A percentile compares a stretch with the other conserved stretches of the same genome.
Conservation (phyloP, 768 basidiomycete species). For the Leucocoprinus leucothites region DNA sequence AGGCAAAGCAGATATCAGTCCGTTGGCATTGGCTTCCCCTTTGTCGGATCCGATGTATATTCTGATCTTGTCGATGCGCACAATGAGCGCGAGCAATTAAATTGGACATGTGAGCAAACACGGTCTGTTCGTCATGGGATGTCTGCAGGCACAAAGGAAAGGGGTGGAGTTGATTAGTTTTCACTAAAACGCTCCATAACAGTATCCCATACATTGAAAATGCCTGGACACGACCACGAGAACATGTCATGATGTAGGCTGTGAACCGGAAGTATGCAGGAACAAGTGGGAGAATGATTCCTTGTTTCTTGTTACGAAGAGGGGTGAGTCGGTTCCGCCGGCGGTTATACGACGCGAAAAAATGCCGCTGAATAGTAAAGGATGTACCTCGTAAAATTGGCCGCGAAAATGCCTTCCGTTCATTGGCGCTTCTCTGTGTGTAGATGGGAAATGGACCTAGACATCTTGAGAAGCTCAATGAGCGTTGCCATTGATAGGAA, state of each 20-base stretch:
- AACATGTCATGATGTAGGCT: neutral
- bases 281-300: too few relatives aligned
- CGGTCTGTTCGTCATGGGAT: neutral
- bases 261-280: neutral
- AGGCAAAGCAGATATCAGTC: neutral
- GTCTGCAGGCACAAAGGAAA: neutral
- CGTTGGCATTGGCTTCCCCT: conserved; percentile 3
- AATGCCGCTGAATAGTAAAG: too few relatives aligned
- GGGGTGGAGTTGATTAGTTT: neutral
- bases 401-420: too few relatives aligned
- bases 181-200: neutral
- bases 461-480: too few relatives aligned
- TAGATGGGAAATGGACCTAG: too few relatives aligned
- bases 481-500: too few relatives aligned
- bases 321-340: too few relatives aligned
- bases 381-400: too few relatives aligned
- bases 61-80: neutral
- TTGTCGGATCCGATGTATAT: neutral
- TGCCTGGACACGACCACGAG: neutral
- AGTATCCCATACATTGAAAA: neutral
- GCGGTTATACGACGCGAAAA: too few relatives aligned
- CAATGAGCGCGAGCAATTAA: neutral
- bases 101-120: neutral
- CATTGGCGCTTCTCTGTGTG: too few relatives aligned
- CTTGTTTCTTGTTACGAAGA: too few relatives aligned